Evolutionary conservation across 2,329 filamentous ascomycete genomes (phyloP), one percentile per base, ranked within the genome.

Genomic region (Hypoxylon sp.): DNA sequence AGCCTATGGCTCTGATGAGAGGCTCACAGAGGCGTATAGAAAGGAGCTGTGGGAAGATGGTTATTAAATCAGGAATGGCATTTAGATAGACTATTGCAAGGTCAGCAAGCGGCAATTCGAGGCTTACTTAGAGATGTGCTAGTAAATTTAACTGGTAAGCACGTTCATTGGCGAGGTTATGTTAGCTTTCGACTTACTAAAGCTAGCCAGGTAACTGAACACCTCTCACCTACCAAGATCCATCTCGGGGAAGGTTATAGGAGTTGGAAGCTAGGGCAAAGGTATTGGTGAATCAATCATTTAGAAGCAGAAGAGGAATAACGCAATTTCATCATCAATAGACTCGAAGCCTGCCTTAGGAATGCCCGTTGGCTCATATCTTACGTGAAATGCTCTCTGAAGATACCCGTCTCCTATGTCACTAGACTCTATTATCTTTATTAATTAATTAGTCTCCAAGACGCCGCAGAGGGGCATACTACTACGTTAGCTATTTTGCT

Each of bases 1-100:
- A 81, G 83, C 86, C 72, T 93, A 90, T 80, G 95, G 94, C 0
- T 83, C 87, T 57, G 94, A 98, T 81, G 84, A 90, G 77, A 82
- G 89, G 70, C 81, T 99, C 78, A 98, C 96, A 0, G 93, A 97
- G 79, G 92, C 85, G 0, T 98, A 93, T 79, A 84, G 87, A 60
- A 93, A 92, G 81, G 93, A 97, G 80, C 82, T 98, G 52, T 98
- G 95, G 95, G 85, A 87, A 71, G 84, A 88, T 65, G 84, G 83
- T 41, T 86, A 84, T 67, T 85, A 61, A 13, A 34, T 11, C 5
- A 5, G 19, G 30, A 13, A 30, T 17, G 6, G 11, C 28, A 13
- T 49, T 5, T 25, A 14, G 19, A 14, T 6, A 28, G 13, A 50
- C 3, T 9, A 32, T 13, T 21, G n/a, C 9, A 25, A n/a, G 3